Evolutionary conservation across 2,329 filamentous ascomycete species (phyloP).

Genomic region (Pseudogymnoascus sp.): DNA sequence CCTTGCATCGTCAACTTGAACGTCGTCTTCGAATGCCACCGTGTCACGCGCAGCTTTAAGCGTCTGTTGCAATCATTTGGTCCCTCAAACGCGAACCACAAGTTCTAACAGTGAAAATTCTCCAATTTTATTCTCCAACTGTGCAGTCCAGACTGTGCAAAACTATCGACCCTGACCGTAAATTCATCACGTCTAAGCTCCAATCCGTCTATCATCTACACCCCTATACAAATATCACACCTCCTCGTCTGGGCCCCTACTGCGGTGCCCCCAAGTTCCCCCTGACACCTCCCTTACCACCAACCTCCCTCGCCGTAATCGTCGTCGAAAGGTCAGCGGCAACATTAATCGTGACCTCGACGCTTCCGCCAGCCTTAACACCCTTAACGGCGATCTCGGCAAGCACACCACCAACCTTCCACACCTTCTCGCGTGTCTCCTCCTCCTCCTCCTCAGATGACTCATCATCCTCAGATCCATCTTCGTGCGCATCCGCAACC

Average conservation of each 20-base stretch:
- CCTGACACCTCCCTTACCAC: slow-evolving; percentile 35
- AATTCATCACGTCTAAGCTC: slow-evolving; percentile 8
- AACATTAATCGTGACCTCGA: slow-evolving; percentile 91
- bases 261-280: slow-evolving; percentile 25
- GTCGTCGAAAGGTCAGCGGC: slow-evolving; percentile 71
- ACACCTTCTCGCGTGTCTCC: slow-evolving; percentile 81
- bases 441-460: slow-evolving; percentile 70
- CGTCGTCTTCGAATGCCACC: neutral
- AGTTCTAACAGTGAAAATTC: neutral
- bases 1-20: neutral
- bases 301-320: slow-evolving; percentile 76
- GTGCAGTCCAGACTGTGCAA: slow-evolving; percentile 4
- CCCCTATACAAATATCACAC: slow-evolving; percentile 2
- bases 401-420: slow-evolving; percentile 76
- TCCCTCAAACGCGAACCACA: neutral
- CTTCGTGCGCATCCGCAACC: slow-evolving; percentile 52
- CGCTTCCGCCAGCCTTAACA: slow-evolving; percentile 80
- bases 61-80: neutral
- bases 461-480: slow-evolving; percentile 46
- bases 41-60: no score
- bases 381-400: slow-evolving; percentile 79
- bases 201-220: slow-evolving; percentile 7
- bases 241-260: slow-evolving; percentile 2
- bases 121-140: slow-evolving; percentile 6
- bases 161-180: slow-evolving; percentile 4